Conservation (phyloP, 768 basidiomycete species). For the Lactarius hatsudake region DNA sequence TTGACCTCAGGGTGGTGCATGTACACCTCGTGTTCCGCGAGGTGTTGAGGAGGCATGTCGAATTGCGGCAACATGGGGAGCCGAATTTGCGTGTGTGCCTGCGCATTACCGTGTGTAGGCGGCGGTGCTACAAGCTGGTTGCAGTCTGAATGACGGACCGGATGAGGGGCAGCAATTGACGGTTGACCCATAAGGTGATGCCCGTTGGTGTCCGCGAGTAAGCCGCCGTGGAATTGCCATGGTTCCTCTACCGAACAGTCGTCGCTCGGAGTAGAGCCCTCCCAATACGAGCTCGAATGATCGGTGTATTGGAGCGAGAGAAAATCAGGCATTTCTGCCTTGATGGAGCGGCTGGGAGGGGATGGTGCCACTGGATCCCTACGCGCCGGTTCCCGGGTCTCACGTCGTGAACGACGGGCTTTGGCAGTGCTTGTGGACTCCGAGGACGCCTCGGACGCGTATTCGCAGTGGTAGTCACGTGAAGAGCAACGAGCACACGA, state of each 20-base stretch:
- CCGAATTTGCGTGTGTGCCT: conserved; percentile 16
- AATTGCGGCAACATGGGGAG: conserved; percentile 20
- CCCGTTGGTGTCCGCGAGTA: conserved; percentile 7
- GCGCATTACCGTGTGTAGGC: conserved; percentile 6
- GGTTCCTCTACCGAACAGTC: conserved; percentile 26
- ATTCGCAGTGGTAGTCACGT: conserved; percentile 38
- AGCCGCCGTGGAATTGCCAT: conserved; percentile 22
- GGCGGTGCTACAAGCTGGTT: conserved; percentile 8
- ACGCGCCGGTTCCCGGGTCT: conserved; percentile 1
- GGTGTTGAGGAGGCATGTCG: conserved; percentile 15
- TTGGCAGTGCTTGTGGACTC: conserved; percentile 17
- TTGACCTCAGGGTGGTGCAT: conserved; percentile 20
- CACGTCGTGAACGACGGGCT: conserved; percentile 21
- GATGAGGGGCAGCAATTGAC: conserved; percentile 19
- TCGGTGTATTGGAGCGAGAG: conserved; percentile 20
- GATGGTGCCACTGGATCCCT: neutral
- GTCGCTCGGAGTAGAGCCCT: conserved; percentile 26
- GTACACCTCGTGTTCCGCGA: conserved; percentile 19
- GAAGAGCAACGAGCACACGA: conserved; percentile 37
- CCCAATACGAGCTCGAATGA: conserved; percentile 22
- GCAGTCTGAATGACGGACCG: conserved; percentile 14
- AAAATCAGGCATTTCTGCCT: conserved; percentile 19
- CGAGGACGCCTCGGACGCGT: conserved; percentile 31
- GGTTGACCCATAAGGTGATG: conserved; percentile 14
- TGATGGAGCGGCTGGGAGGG: conserved; percentile 8